These are phyloP conservation scores for Comarum palustre DNA, from an alignment of 306 rosid genomes.

Conservation along the genomic window DNA sequence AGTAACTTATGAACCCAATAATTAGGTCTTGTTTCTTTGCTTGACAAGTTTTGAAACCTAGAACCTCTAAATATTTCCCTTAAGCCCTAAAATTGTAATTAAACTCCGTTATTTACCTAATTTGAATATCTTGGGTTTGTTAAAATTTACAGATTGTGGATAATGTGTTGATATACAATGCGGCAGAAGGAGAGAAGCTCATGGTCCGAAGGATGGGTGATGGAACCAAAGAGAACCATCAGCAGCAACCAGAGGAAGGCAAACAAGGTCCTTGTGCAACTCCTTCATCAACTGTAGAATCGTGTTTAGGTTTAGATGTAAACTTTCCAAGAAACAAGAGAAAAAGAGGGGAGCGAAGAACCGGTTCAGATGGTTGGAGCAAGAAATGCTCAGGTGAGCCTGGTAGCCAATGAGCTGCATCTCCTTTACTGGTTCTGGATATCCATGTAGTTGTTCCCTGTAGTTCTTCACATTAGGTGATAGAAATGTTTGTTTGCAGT, in stretches of 20 bases:
- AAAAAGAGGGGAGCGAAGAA: slow-evolving; percentile 86
- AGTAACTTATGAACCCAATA: neutral
- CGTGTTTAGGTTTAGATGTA: slow-evolving; percentile 52
- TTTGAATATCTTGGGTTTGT: neutral
- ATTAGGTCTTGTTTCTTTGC: neutral
- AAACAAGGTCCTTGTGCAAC: slow-evolving; percentile 35
- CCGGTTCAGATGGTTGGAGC: slow-evolving; percentile 77
- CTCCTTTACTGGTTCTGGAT: slow-evolving; percentile 10
- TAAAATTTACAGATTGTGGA: slow-evolving; percentile 61
- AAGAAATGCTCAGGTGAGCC: slow-evolving; percentile 66
- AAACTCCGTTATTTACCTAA: neutral
- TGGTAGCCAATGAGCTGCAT: slow-evolving; percentile 52
- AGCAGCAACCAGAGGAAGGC: slow-evolving; percentile 33
- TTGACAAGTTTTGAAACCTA: no score
- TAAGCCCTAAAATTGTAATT: neutral
- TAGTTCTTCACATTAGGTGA: slow-evolving; percentile 7
- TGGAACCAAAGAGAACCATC: slow-evolving; percentile 32
- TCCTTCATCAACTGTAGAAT: slow-evolving; percentile 44
- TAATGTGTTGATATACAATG: slow-evolving; percentile 46
- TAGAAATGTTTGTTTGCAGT: slow-evolving; percentile 1
- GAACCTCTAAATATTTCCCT: no score
- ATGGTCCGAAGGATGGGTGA: slow-evolving; percentile 18
- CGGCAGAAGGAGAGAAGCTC: slow-evolving; percentile 45
- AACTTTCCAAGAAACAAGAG: slow-evolving; percentile 58
- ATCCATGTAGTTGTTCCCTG: neutral